Base-by-base conservation (phyloP, 2,329 filamentous ascomycete species). In the Madurella mycetomatis region DNA sequence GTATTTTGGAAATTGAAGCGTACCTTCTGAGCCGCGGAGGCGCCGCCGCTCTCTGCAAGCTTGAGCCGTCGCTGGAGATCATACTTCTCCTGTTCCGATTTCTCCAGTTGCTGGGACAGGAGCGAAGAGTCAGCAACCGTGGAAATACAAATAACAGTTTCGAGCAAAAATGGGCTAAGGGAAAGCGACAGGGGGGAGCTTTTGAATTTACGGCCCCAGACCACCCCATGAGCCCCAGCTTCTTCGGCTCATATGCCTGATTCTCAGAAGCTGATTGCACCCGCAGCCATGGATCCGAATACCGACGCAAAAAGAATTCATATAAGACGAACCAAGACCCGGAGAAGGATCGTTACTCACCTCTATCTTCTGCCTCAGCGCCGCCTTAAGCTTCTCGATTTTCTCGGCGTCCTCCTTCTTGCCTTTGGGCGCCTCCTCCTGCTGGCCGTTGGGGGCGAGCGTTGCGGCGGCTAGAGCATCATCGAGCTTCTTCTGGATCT, bases 361-460 rank as follows among this genome's bases (percentile, higher is more conserved):
- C 77, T 84, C 78, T 60, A 80, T 80, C 64, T 81, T 72, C 67
- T 81, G 75, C 67, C 77, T 77, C 60, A 83, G 74, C 46, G 76
- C 76, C 47, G 73, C 69, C 45, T 79, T 76, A 45, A 84, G 72
- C 71, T 83, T 83, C 64, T 82, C 79, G 56, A 81, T 76, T 71
- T 81, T 81, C 15, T 67, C 61, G 4, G 67, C 63, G 4, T 70
- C 66, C 46, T 66, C 64, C 62, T 81, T 81, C 56, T 65, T 66
- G 46, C 67, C 64, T 67, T 77, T 79, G 57, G 69, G 64, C 45
- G 69, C 65, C 42, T 75, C 73, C 4, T 63, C 58, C 63, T 65
- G 53, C 69, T 68, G 51, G 7, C 43, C 47, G 30, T 49, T 5
- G 47, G 64, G 60, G 59, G 74, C 70, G 60, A 70, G 54, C 66